Percentiles rank a stretch among this genome's conserved stretches.
Conservation (phyloP, 225 moss, liverwort and hornwort genomes). For the Asterella californica region DNA sequence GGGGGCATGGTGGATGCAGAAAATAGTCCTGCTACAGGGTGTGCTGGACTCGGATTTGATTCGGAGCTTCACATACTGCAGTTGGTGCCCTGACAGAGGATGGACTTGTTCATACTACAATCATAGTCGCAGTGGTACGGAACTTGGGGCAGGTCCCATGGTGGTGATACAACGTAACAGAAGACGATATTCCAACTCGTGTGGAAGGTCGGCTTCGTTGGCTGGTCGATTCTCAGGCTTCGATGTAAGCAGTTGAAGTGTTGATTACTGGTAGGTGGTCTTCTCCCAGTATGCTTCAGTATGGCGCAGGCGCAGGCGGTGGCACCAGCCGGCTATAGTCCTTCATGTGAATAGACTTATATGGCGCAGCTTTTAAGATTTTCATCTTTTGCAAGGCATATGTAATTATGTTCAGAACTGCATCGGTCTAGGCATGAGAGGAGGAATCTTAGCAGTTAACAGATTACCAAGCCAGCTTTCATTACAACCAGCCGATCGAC, state of each 20-base stretch:
- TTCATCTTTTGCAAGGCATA: not conserved
- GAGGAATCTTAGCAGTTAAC: not conserved
- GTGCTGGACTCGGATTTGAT: slow-evolving; percentile 69
- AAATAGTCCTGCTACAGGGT: slow-evolving; percentile 36
- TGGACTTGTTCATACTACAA: not conserved
- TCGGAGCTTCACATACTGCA: slow-evolving; percentile 77
- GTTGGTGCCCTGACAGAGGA: slow-evolving; percentile 58
- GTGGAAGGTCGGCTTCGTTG: not conserved
- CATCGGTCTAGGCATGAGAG: slow-evolving; percentile 8
- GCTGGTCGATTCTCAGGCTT: not conserved
- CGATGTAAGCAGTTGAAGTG: not conserved
- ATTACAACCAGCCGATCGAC: not conserved
- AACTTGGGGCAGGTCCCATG: not conserved
- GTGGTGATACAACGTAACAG: too few species aligned
- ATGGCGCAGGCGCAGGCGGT: slow-evolving; percentile 3
- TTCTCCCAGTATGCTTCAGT: not conserved
- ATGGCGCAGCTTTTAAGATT: slow-evolving; percentile 6
- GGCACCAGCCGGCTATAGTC: not conserved
- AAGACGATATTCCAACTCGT: not conserved
- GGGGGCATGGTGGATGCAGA: slow-evolving; percentile 95
- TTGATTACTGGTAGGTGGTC: not conserved
- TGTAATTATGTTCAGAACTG: slow-evolving; percentile 3
- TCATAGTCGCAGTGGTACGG: not conserved
- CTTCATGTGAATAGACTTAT: slow-evolving; percentile 14
- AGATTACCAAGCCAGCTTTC: not conserved